Evolutionary conservation across 2,329 filamentous ascomycete genomes (phyloP).

Genomic region (Cadophora luteo-olivacea): DNA sequence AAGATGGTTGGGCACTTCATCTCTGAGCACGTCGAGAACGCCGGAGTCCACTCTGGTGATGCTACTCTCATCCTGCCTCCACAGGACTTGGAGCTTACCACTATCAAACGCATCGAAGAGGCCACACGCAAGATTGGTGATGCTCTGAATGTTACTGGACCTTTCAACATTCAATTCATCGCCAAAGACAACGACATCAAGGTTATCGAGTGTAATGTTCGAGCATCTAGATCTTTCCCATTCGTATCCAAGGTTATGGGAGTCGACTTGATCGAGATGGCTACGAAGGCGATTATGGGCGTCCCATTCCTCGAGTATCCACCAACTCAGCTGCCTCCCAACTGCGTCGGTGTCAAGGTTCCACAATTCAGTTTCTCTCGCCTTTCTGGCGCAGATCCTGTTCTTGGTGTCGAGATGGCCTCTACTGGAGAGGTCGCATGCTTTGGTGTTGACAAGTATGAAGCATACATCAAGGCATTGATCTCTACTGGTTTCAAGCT

Average conservation of each 20-base stretch:
- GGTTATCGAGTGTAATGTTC: constrained; percentile 98
- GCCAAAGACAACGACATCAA: constrained; percentile 99
- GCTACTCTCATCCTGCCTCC: constrained; percentile 94
- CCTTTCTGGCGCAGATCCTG: constrained; percentile 92
- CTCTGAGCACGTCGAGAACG: constrained; percentile 98
- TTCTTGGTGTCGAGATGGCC: constrained; percentile 98
- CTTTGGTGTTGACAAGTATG: constrained; percentile 94
- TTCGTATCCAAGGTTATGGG: constrained; percentile 99
- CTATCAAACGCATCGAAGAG: constrained; percentile 89
- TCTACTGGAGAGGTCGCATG: constrained; percentile 98
- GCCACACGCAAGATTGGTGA: constrained; percentile 94
- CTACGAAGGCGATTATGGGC: constrained; percentile 94
- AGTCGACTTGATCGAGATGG: constrained; percentile 97
- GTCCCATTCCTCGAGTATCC: constrained; percentile 85
- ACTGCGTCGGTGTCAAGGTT: constrained; percentile 96
- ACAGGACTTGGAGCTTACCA: constrained; percentile 89
- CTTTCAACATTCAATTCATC: constrained; percentile 99
- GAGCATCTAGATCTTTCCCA: constrained; percentile 94
- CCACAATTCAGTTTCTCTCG: constrained; percentile 99
- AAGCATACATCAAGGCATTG: constrained; percentile 95
- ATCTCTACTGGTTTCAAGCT: constrained; percentile 96
- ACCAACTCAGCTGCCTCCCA: constrained; percentile 72
- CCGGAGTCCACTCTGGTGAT: constrained; percentile 97
- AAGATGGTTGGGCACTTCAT: constrained; percentile 94
- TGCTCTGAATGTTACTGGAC: constrained; percentile 93